These are phyloP conservation scores for Fraxinus paxiana DNA, from an alignment of 305 asterid species.

Conservation along the genomic window DNA sequence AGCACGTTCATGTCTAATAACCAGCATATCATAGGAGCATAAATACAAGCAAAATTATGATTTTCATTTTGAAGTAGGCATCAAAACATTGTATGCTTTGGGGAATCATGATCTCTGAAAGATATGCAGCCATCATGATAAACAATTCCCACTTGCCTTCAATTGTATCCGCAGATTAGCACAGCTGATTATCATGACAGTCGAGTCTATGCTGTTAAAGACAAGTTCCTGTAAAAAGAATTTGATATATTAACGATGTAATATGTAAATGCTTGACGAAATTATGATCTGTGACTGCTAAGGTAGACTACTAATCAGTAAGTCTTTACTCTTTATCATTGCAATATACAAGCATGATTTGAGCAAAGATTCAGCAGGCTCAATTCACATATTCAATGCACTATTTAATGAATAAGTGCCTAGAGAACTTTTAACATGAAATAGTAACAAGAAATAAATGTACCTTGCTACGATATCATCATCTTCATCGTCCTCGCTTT, in stretches of 20 bases:
- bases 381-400: neutral
- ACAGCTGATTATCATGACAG: constrained; percentile 9
- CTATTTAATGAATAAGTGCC: neutral
- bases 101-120: neutral
- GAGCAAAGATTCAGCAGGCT: neutral
- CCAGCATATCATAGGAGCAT: neutral
- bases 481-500: neutral
- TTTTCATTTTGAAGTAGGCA: neutral
- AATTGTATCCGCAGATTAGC: neutral
- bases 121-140: constrained; percentile 24
- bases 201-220: constrained; percentile 17
- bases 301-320: neutral
- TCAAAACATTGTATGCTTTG: neutral
- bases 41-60: constrained; percentile 19
- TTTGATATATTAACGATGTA: neutral
- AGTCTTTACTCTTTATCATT: neutral
- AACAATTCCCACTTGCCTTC: constrained; percentile 23
- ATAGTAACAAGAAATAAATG: neutral
- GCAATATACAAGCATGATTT: neutral
- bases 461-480: neutral
- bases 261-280: neutral
- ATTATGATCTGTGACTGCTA: neutral
- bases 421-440: neutral
- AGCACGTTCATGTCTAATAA: neutral
- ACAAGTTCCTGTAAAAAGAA: constrained; percentile 10